These are phyloP conservation scores for Rutstroemia sydowiana DNA, from an alignment of 2,329 filamentous ascomycete genomes.

Conservation along the genomic window DNA sequence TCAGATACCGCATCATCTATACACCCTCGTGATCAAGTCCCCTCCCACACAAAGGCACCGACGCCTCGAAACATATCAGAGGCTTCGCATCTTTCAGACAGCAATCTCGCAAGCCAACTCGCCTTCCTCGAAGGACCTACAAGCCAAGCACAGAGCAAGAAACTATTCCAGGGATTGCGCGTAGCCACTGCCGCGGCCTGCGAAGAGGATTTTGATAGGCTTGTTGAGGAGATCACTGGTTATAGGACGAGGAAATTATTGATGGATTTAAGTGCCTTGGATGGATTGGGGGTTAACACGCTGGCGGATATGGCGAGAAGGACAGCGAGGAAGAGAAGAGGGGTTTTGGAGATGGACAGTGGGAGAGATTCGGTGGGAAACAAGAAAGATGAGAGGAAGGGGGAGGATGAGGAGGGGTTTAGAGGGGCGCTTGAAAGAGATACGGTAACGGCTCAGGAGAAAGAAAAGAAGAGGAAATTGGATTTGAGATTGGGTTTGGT, in stretches of 20 bases:
- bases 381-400: not conserved
- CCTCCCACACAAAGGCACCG: not conserved
- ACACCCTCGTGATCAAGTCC: not conserved
- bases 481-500: constrained; percentile 3
- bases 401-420: not conserved
- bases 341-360: constrained; percentile 6
- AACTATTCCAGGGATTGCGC: constrained; percentile 47
- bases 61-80: not conserved
- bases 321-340: constrained; percentile 19
- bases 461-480: not conserved
- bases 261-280: constrained; percentile 45
- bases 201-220: constrained; percentile 45
- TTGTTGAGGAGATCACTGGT: constrained; percentile 45
- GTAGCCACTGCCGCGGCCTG: constrained; percentile 50
- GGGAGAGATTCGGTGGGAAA: not conserved
- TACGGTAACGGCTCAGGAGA: not conserved
- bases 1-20: not conserved
- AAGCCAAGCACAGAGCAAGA: constrained; percentile 25
- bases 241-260: constrained; percentile 47
- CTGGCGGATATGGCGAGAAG: constrained; percentile 21
- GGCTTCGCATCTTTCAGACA: not conserved
- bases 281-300: constrained; percentile 33
- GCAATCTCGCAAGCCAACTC: not conserved
- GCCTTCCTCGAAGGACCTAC: not conserved
- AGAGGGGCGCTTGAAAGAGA: constrained; percentile 7